Conservation (phyloP, 495 filamentous ascomycete genomes). For the Cercophora scortea region DNA sequence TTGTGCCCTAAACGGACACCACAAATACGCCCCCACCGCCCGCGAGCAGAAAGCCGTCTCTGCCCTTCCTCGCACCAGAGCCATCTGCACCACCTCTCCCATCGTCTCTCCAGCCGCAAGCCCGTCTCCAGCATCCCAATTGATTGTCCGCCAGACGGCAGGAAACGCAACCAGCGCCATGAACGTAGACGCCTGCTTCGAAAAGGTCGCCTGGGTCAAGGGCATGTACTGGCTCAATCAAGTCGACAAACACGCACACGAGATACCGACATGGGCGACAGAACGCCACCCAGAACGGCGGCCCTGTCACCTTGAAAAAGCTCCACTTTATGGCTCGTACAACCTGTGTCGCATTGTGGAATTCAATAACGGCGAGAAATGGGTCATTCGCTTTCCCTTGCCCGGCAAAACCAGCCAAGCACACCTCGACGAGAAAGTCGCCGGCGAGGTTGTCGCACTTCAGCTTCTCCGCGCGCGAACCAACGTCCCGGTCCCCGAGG, state of each 20-base stretch:
- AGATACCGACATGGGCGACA: not conserved
- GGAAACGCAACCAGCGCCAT: not conserved
- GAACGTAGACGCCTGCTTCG: not conserved
- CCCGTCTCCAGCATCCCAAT: not conserved
- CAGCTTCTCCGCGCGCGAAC: not conserved
- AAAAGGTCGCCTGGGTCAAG: conserved; percentile 1
- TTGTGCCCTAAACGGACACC: not conserved
- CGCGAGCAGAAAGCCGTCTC: not conserved
- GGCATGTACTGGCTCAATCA: not conserved
- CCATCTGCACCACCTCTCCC: not conserved
- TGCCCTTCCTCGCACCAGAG: not conserved
- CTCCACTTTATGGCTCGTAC: not conserved
- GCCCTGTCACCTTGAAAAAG: not conserved
- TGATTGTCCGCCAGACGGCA: not conserved
- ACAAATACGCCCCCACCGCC: not conserved
- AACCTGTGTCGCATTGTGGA: not conserved
- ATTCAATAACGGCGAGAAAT: not conserved
- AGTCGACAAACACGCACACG: not conserved
- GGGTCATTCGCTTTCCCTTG: not conserved
- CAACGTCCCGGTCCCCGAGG: not conserved
- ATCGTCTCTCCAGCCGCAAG: not conserved
- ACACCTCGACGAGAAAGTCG: conserved; percentile 1
- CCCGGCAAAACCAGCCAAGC: not conserved
- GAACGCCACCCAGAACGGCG: not conserved
- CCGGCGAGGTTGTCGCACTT: not conserved